Percentiles rank a stretch among this genome's conserved stretches.
These are phyloP conservation scores for Neostapfia colusana DNA, from an alignment of 176 grass and related monocot genomes.

Conservation along the genomic window DNA sequence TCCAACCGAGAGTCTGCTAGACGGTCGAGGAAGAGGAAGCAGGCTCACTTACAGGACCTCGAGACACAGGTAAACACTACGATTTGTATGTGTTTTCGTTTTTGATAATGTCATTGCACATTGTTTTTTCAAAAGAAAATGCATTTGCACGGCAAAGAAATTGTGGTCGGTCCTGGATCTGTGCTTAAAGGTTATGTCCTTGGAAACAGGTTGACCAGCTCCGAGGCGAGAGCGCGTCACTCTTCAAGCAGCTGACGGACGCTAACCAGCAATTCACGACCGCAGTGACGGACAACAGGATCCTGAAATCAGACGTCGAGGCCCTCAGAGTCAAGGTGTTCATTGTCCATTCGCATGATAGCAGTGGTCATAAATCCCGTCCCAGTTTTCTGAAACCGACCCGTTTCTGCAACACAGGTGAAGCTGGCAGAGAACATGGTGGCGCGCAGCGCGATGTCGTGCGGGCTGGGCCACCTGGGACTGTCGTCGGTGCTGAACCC, in stretches of 20 bases:
- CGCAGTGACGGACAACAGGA: conserved; percentile 63
- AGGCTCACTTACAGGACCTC: conserved; percentile 80
- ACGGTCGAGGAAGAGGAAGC: conserved; percentile 92
- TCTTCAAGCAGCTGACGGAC: conserved; percentile 83
- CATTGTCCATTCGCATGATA: neutral
- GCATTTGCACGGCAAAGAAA: neutral
- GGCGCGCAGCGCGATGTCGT: conserved; percentile 63
- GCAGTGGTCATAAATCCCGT: neutral
- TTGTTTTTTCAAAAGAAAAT: neutral
- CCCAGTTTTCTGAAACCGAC: neutral
- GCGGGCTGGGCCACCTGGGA: conserved; percentile 47
- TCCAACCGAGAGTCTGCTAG: conserved; percentile 94
- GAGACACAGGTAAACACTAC: conserved; percentile 63
- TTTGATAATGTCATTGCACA: neutral
- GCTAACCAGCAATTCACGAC: conserved; percentile 73
- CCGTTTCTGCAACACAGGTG: conserved; percentile 46
- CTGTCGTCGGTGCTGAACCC: conserved; percentile 52
- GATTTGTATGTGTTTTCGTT: too few relatives aligned
- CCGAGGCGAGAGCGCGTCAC: conserved; percentile 63
- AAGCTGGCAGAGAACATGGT: conserved; percentile 94
- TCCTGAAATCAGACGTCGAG: conserved; percentile 92
- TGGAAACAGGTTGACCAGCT: conserved; percentile 72
- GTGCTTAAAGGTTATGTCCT: neutral
- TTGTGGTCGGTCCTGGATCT: neutral
- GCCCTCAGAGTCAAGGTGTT: conserved; percentile 71